Evolutionary conservation across 495 filamentous ascomycete genomes (phyloP), one percentile per base, ranked within the genome.

Genomic region (Jackrogersella multiformis): DNA sequence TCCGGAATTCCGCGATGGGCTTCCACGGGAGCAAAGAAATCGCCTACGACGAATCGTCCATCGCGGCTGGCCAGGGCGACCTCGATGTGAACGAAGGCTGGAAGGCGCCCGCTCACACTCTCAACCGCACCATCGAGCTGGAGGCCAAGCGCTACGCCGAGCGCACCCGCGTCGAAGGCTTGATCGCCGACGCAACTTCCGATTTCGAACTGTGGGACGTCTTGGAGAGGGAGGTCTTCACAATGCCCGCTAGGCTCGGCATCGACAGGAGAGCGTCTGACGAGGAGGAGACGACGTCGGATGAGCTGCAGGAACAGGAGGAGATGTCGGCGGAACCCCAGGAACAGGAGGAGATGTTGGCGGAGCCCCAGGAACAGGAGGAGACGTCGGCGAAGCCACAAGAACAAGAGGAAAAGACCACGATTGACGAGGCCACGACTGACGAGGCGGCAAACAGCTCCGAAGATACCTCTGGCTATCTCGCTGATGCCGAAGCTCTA

Each of bases 201-300:
- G 92, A 95, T 60, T 75, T 84, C 15, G 86, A 87, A 23, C 72
- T 96, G 7, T 96, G 92, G 93, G 77, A 85, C 2, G 77, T 92
- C 0, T 82, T 95, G 63, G 84, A 91, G 58, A 75, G 80, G 2
- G 86, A 90, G 52, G 88, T 96, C 16, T 92, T 92, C 70, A 80
- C 84, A 1, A 77, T 92, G 71, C 79, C 88, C 5, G 62, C 70
- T 4, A 82, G 81, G 59, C 66, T 78, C 4, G 77, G 76, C 34
- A 55, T 82, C 7, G 15, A 32, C 10, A 55, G 52, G 20, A 66
- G 12, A 7, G 9, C 15, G 9, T 10, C 35, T 24, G 5, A 36
- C 28, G n/a, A 26, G 7, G 10, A 30, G 10, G 54, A 61, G n/a
- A 20, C 49, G 4, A 13, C 16, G n/a, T 5, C 7, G 23, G 44